Evolutionary conservation across 139 green algal species (phyloP), one percentile per base, ranked within the genome.

Genomic region (Chloropicon primus): DNA sequence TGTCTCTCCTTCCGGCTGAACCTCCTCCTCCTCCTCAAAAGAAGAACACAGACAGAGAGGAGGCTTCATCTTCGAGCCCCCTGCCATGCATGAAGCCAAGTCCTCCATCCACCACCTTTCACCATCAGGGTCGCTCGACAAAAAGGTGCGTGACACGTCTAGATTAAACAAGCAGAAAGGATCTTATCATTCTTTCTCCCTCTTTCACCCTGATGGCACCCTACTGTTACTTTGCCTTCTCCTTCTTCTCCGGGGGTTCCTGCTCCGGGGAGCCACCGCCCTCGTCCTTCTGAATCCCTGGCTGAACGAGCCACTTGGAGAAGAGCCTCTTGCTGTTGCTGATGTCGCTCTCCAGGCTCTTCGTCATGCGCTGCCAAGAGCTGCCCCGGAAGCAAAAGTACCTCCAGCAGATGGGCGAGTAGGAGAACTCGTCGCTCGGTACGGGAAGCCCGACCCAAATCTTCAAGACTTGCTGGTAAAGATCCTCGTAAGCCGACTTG

Each of bases 321-420:
- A 62, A 62, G 41, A 62, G 41, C 41, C 17, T 62, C 41, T 62
- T 62, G 41, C 41, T 62, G 41, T 62, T 62, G 41, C 41, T 62
- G 41, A 62, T 62, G 41, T 62, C 41, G 41, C 41, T 62, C 41
- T 62, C 41, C 41, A 62, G 41, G 41, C 41, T 62, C 41, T 62
- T 62, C 10, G 41, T 62, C 41, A 62, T 62, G 5, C 17, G 10
- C 10, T 62, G 41, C 41, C 41, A 62, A 5, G 41, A 62, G 5
- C 10, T 17, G 41, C 41, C 41, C 10, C 41, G 41, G 17, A 62
- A 62, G 41, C 41, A 62, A 62, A 62, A 62, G 76, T 84, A 85
- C 25, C 84, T 75, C 86, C 86, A 90, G 76, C 85, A 89, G 27
- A 90, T 82, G 17, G 80, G 80, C 0, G 74, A 79, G 2, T 24